Conservation (phyloP, 176 grass and related monocot genomes). For the Triticum turgidum region DNA sequence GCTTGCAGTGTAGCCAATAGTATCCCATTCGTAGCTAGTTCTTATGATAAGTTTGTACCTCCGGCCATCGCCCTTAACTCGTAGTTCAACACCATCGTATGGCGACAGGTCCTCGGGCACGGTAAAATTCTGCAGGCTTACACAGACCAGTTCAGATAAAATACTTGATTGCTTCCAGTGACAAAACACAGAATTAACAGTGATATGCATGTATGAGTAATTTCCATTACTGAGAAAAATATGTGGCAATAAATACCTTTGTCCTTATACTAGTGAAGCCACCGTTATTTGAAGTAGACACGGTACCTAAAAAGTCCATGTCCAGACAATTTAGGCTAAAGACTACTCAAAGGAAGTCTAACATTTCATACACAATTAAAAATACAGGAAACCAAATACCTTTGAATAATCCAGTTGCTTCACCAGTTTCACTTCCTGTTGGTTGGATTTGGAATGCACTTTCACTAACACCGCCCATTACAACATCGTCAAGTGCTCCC, state of each 20-base stretch:
- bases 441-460: conserved; percentile 80
- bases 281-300: conserved; percentile 97
- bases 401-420: conserved; percentile 92
- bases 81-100: conserved; percentile 91
- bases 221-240: not conserved
- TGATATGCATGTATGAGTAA: conserved; percentile 3
- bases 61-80: conserved; percentile 80
- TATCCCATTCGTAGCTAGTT: conserved; percentile 87
- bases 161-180: not conserved
- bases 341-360: not conserved
- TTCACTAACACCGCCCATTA: conserved; percentile 99
- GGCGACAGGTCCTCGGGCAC: conserved; percentile 78
- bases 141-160: not conserved
- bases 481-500: conserved; percentile 94
- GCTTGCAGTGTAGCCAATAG: conserved; percentile 80
- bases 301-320: conserved; percentile 45
- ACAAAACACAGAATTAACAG: conserved; percentile 1
- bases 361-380: conserved; percentile 3
- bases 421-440: conserved; percentile 80
- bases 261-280: conserved; percentile 98
- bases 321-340: conserved; percentile 6
- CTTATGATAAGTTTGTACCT: conserved; percentile 92
- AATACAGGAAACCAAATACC: conserved; percentile 46
- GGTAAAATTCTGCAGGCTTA: conserved; percentile 74
- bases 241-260: conserved; percentile 63